Conservation (phyloP, 2,329 filamentous ascomycete genomes). For the Penicillium thymicola region DNA sequence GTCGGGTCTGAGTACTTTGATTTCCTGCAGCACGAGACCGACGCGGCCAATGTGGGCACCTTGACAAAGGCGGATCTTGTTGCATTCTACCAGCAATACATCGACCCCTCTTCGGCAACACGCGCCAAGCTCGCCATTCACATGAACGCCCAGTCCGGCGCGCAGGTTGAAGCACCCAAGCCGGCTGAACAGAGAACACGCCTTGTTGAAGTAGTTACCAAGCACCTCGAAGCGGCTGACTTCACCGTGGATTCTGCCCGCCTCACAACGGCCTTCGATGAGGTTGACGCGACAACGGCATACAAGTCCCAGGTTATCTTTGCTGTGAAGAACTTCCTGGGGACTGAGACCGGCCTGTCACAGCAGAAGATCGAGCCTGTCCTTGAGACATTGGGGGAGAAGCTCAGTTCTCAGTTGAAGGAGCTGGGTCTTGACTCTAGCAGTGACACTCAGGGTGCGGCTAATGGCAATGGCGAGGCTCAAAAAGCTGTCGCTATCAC, state of each 20-base stretch:
- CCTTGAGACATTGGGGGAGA: slow-evolving; percentile 49
- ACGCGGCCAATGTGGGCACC: slow-evolving; percentile 69
- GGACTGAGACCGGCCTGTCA: slow-evolving; percentile 47
- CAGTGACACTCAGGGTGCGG: not conserved
- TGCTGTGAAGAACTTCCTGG: slow-evolving; percentile 52
- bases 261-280: slow-evolving; percentile 45
- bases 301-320: slow-evolving; percentile 52
- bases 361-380: slow-evolving; percentile 50
- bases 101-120: slow-evolving; percentile 67
- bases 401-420: slow-evolving; percentile 46
- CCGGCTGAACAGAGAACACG: slow-evolving; percentile 45
- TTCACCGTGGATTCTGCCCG: slow-evolving; percentile 43
- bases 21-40: slow-evolving; percentile 76
- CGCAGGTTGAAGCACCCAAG: slow-evolving; percentile 32
- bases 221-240: slow-evolving; percentile 49
- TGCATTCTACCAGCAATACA: slow-evolving; percentile 72
- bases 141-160: slow-evolving; percentile 68
- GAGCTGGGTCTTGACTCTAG: slow-evolving; percentile 39
- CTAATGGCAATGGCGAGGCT: not conserved
- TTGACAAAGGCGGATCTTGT: slow-evolving; percentile 78
- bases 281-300: slow-evolving; percentile 45
- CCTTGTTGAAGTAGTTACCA: slow-evolving; percentile 42
- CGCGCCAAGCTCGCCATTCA: slow-evolving; percentile 85
- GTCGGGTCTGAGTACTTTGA: slow-evolving; percentile 84
- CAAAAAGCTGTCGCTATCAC: slow-evolving; percentile 60